Percentiles rank a stretch among this genome's conserved stretches.
These are phyloP conservation scores for Diaporthe citri DNA, from an alignment of 2,329 filamentous ascomycete species.

Conservation along the genomic window DNA sequence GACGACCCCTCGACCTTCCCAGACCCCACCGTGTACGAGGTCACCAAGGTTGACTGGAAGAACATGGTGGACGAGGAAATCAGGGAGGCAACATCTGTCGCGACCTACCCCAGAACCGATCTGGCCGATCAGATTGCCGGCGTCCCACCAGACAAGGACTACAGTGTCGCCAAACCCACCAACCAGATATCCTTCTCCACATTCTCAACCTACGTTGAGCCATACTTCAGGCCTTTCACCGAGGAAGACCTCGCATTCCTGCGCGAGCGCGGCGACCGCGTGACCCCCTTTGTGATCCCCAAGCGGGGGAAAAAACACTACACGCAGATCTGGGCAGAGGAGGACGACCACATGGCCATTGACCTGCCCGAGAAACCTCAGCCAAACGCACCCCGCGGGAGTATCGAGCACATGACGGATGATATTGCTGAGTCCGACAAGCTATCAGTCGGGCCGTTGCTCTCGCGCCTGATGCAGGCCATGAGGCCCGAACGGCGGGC, in stretches of 20 bases:
- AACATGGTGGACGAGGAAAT: conserved; percentile 88
- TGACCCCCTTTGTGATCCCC: conserved; percentile 87
- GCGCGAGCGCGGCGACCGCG: conserved; percentile 88
- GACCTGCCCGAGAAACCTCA: conserved; percentile 79
- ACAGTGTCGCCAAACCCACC: conserved; percentile 91
- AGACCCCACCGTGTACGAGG: conserved; percentile 95
- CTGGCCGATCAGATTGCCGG: conserved; percentile 89
- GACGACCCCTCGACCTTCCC: conserved; percentile 91
- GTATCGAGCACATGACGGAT: conserved; percentile 88
- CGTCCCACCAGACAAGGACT: conserved; percentile 92
- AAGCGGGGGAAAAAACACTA: conserved; percentile 88
- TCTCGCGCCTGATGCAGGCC: conserved; percentile 83
- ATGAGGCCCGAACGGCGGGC: conserved; percentile 81
- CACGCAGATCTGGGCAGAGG: conserved; percentile 91
- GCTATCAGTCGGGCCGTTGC: conserved; percentile 87
- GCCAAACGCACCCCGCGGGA: conserved; percentile 86
- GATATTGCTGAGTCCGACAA: conserved; percentile 89
- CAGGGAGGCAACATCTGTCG: conserved; percentile 89
- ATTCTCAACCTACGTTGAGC: conserved; percentile 92
- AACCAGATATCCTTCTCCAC: conserved; percentile 95
- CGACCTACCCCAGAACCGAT: conserved; percentile 83
- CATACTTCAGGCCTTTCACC: conserved; percentile 88
- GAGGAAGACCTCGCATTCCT: conserved; percentile 96
- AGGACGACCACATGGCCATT: conserved; percentile 84
- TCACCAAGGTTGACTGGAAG: conserved; percentile 74